These are phyloP conservation scores for Tardiomyces blankii DNA, from an alignment of 1,139 yeast genomes.

Conservation along the genomic window DNA sequence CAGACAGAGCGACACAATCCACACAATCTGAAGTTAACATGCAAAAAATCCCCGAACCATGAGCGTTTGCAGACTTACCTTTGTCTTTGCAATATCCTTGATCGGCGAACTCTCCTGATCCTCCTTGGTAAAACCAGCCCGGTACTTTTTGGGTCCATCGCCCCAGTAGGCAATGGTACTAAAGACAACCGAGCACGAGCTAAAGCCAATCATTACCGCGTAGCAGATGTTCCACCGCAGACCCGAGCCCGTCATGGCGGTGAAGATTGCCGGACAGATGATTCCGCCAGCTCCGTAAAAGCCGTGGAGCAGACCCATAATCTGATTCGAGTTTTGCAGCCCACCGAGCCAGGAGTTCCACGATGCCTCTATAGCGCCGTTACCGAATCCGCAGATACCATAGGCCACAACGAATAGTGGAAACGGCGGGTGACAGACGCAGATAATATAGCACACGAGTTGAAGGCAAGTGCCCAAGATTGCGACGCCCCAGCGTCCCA, in stretches of 20 bases:
- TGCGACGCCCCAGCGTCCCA: slow-evolving; percentile 29
- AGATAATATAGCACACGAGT: slow-evolving; percentile 27
- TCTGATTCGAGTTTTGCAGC: slow-evolving; percentile 37
- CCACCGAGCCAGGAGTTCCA: slow-evolving; percentile 41
- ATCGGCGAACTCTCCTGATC: background rate
- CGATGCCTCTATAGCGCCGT: slow-evolving; percentile 35
- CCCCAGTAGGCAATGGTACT: slow-evolving; percentile 12
- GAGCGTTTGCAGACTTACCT: background rate
- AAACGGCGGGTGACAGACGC: slow-evolving; percentile 27
- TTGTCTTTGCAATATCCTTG: background rate
- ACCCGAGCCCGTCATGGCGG: slow-evolving; percentile 39
- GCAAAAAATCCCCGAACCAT: slow-evolving; percentile 6
- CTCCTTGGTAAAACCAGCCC: background rate
- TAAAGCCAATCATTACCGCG: slow-evolving; percentile 29
- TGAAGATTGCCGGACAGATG: slow-evolving; percentile 46
- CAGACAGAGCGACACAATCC: slow-evolving; percentile 24
- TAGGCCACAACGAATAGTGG: slow-evolving; percentile 35
- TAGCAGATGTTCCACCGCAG: slow-evolving; percentile 46
- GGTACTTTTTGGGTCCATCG: slow-evolving; percentile 5
- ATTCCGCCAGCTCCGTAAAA: slow-evolving; percentile 57
- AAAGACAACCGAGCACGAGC: slow-evolving; percentile 14
- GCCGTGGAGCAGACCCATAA: slow-evolving; percentile 47
- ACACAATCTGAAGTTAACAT: slow-evolving; percentile 5
- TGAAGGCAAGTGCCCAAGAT: slow-evolving; percentile 25
- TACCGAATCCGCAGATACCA: slow-evolving; percentile 45